Evolutionary conservation across 176 grass and related monocot species (phyloP), one percentile per base, ranked within the genome.

Genomic region (Melocanna baccifera): DNA sequence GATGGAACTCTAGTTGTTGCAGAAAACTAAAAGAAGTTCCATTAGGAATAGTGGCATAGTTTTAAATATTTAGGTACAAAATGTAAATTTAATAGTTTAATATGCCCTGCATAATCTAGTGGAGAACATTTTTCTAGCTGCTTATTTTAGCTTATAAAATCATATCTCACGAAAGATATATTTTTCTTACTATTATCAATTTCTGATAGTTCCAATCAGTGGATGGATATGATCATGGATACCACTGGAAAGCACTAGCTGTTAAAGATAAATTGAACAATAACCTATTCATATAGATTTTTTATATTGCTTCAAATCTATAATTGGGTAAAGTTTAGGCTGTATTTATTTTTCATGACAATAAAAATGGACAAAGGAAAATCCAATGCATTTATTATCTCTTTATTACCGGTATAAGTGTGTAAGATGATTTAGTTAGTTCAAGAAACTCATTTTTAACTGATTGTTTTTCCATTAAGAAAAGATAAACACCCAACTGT

Each of bases 331-430:
- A 40, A 71, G n/a, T 79, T 76, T 51, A 80, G 59, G 67, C 22
- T 84, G 42, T 43, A 66, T 68, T 79, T 66, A 46, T 72, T 52
- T 72, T 58, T 86, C 78, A 77, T 71, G 20, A 10, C 57, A 81
- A 70, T 52, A 86, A 30, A 56, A 86, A 86, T 43, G 39, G 34
- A 75, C n/a, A 67, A 82, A 56, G 71, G 20, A 50, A 53, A 50
- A 4, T 72, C 39, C 46, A 78, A 48, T 59, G 62, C 62, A 81
- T 81, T 70, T 84, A 87, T 74, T 81, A 55, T 26, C 62, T 62
- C 52, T 81, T 61, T 45, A 81, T 64, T 75, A 67, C 53, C 14
- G 9, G 2, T 70, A 55, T 64, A 71, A 83, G 32, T 53, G 42
- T 14, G 57, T 76, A 69, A 76, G 32, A 81, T 29, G 4, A 16